Base-by-base conservation (phyloP, 257 asterid genomes). In the Primulina eburnea region DNA sequence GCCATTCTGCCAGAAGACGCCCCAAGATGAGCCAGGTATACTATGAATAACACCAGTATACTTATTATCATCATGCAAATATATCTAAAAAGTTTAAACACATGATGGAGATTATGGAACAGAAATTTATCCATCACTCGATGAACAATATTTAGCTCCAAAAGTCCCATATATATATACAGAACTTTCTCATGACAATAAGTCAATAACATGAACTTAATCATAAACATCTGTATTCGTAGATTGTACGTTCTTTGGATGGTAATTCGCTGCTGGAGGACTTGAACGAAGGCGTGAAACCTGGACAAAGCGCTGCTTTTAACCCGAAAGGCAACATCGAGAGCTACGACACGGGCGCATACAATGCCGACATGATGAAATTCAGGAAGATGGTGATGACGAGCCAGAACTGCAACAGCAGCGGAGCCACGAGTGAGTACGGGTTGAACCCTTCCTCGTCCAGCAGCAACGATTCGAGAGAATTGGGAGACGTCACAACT, bases 301-400 rank as follows among this genome's bases (percentile, higher is more conserved):
- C 43, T 1, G 73, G 26, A 1, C 65, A 69, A 29, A 58, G 65
- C 5, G 11, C 65, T 20, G 34, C 59, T 62, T 35, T 10, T 33
- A 59, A 60, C 52, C 24, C 74, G 9, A 52, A 29, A 4, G 60
- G 60, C 21, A 24, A 10, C 20, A 12, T 58, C 7, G 40, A 26
- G 12, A 11, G 17, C 28, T 70, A 70, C 14, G 67, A 70, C 64
- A 70, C 74, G 2, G 21, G 47, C 26, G 74, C 74, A 29, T 70
- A 70, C 74, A 60, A 70, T 40, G 74, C 67, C 3, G 74, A 70
- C 67, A 70, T 70, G 74, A 59, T 70, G 67, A 70, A 59, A 37
- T 70, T 70, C 67, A 70, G 67, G 74, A 59, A 70, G 56, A 70
- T 70, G 74, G 67, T 60, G 58, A 70, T 60, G 71, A 50, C 71